Evolutionary conservation across 2,329 filamentous ascomycete species (phyloP), one percentile per base, ranked within the genome.

Genomic region (Cryphonectria radicalis): DNA sequence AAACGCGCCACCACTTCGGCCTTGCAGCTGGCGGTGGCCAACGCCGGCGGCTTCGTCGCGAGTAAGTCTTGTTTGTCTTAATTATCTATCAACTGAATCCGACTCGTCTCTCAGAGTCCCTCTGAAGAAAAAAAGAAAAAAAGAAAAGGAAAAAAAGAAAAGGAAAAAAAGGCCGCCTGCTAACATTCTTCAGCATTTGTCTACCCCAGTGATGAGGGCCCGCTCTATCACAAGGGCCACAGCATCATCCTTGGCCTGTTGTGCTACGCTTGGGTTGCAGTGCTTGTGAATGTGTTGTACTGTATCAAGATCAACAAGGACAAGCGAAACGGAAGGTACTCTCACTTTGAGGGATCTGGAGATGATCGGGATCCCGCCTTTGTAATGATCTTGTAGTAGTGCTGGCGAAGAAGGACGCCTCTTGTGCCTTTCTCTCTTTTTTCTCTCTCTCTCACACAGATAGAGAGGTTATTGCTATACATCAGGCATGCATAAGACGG

Each of bases 1-100:
- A 93, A 92, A 78, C 82, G 91, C 19, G 90, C 91, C 0, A 92
- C 90, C 0, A 90, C 90, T 0, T 88, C 87, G 1, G 91, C 87
- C 0, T 76, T 92, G 74, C 90, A 92, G 78, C 82, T 92, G 37
- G 87, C 87, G 0, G 88, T 92, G 74, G 90, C 90, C 0, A 92
- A 93, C 74, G 87, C 85, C 10, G 90, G 90, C 63, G 90, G 90
- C 0, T 91, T 92, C 74, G 89, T 92, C 2, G 87, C 90, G 0
- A 88, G 86, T 84, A 75, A 74, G 82, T 77, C 74, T 73, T 50
- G 42, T 74, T 46, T 57, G 7, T 46, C 37, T 11, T 14, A 1
- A 32, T 10, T 55, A 14, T 22, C 19, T 14, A 14, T 13, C 37
- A 32, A 32, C 2, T 13, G 6, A 37, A 40, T 40, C 37, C 10